Conservation (phyloP, 1,284 basidiomycete genomes). For the Melampsora larici-populina region DNA sequence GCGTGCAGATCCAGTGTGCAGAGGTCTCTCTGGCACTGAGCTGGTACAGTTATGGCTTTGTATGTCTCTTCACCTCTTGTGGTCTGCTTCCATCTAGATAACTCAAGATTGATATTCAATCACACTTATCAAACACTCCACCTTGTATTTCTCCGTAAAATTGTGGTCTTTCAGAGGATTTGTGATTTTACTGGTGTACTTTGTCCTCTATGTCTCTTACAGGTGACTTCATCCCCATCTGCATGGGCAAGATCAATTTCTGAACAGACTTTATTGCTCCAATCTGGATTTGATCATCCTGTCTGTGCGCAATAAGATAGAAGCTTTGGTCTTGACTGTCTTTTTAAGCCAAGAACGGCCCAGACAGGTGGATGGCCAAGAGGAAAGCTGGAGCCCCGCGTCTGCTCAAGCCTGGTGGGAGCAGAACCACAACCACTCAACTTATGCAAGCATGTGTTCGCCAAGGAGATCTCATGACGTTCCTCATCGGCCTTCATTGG, state of each 20-base stretch:
- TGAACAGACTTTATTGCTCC: background rate
- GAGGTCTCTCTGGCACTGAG: background rate
- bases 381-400: background rate
- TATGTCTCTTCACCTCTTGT: background rate
- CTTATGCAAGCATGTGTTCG: background rate
- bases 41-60: background rate
- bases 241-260: background rate
- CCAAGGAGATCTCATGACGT: background rate
- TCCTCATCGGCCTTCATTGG: too few relatives aligned
- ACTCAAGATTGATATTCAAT: background rate
- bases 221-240: background rate
- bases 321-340: background rate
- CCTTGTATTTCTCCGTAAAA: background rate
- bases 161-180: background rate
- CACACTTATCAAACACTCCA: background rate
- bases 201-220: background rate
- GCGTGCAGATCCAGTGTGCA: background rate
- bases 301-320: background rate
- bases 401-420: constrained; percentile 11
- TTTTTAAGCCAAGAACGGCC: background rate
- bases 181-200: background rate
- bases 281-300: background rate
- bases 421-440: background rate
- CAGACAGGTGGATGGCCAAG: background rate
- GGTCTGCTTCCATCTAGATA: background rate